Evolutionary conservation across 352 stramenopile species (phyloP), one percentile per base, ranked within the genome.

Genomic region (Aphanomyces cochlioides): DNA sequence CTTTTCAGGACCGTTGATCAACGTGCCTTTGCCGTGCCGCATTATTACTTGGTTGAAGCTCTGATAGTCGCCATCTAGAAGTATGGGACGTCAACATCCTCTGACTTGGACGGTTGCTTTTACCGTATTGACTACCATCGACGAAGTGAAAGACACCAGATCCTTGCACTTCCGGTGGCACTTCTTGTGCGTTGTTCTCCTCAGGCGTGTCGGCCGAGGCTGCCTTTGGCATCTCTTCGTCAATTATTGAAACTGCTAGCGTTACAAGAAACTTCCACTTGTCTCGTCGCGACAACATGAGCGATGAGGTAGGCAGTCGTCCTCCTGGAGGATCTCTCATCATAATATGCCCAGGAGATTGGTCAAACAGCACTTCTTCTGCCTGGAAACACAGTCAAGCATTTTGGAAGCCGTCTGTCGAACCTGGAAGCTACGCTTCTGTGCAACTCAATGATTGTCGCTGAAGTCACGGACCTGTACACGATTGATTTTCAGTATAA

Each of bases 51-150:
- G 48, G 28, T 71, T 43, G 39, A 66, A 66, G 39, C 41, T 67
- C 34, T 67, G 39, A n/a, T 61, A 74, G 2, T 74, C 69, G n/a
- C 69, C 69, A 5, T 71, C 69, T 74, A 54, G 3, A 41, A 7
- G 43, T 1, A 10, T 7, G 56, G 28, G 21, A 38, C 37, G 7
- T 47, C 19, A 45, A 45, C n/a, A 64, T 7, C 28, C 28, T 28
- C 28, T 28, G 28, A 2, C 28, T 28, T 28, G 1, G 28, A 28
- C 2, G 28, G 0, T 2, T 28, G 28, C 28, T 53, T 41, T 7
- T 28, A 87, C 78, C 76, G 69, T 91, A 91, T 47, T 78, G 84
- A 68, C 78, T 78, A 54, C 84, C 81, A 60, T 91, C 84, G 53
- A 77, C 73, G 63, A 91, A 91, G 43, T 79, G 85, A 60, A 91